A percentile compares a stretch with the other conserved stretches of the same genome.
Evolutionary conservation across 352 stramenopile genomes (phyloP).

Genomic region (Thalassiosira exigua): DNA sequence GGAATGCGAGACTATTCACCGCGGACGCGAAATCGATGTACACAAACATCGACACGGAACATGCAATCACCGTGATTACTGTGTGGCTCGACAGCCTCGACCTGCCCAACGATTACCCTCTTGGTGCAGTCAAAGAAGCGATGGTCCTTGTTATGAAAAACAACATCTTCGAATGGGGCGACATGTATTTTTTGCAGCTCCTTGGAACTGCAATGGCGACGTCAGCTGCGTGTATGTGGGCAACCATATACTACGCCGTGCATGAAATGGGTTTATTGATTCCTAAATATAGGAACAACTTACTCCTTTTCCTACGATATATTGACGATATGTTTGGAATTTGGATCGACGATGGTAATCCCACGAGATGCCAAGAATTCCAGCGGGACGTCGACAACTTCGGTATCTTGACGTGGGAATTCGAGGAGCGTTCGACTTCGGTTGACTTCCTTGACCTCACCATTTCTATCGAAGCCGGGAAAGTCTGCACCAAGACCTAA

Average conservation of each 20-base stretch:
- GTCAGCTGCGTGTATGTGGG: constrained; percentile 31
- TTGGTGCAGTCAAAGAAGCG: constrained; percentile 29
- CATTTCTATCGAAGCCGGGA: constrained; percentile 11
- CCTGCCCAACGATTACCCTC: constrained; percentile 5
- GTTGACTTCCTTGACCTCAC: constrained; percentile 45
- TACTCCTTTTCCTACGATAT: constrained; percentile 32
- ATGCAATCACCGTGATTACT: neutral
- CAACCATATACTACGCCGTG: constrained; percentile 30
- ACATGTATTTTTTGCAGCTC: constrained; percentile 33
- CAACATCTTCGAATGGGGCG: constrained; percentile 48
- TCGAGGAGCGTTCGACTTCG: neutral
- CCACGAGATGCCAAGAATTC: constrained; percentile 10
- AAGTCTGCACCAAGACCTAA: constrained; percentile 34
- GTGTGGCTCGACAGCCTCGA: neutral
- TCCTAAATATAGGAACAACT: constrained; percentile 9
- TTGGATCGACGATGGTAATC: constrained; percentile 4
- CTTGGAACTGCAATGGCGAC: constrained; percentile 47
- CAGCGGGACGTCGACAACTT: constrained; percentile 20
- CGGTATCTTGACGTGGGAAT: constrained; percentile 36
- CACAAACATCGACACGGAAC: too few relatives aligned
- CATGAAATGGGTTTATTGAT: constrained; percentile 16
- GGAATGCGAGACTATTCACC: too few relatives aligned
- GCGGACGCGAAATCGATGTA: too few relatives aligned
- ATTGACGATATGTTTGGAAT: constrained; percentile 50
- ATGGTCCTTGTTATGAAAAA: constrained; percentile 33